Percentiles rank a stretch among this genome's conserved stretches.
Evolutionary conservation across 2,329 filamentous ascomycete species (phyloP).

Genomic region (Arthrobotrys conoides): DNA sequence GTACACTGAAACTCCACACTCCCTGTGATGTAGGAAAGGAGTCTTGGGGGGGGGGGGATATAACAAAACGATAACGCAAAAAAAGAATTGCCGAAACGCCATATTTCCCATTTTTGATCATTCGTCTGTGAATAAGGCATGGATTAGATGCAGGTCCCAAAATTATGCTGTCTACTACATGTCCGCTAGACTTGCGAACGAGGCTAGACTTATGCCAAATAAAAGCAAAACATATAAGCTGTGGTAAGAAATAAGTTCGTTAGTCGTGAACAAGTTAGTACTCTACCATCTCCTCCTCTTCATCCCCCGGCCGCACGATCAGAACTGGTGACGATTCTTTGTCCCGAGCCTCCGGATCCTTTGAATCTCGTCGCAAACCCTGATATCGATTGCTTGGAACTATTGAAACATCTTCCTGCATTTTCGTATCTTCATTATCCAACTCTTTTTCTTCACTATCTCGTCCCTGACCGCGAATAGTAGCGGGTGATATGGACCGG

Average conservation of each 20-base stretch:
- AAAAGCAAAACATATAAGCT: background rate
- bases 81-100: slow-evolving; percentile 7
- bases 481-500: slow-evolving; percentile 25
- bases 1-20: slow-evolving; percentile 8
- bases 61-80: background rate
- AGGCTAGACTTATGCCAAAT: background rate
- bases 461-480: background rate
- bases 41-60: too few relatives aligned
- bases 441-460: slow-evolving; percentile 9
- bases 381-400: slow-evolving; percentile 1
- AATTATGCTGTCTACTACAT: background rate
- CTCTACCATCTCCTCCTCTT: slow-evolving; percentile 60
- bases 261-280: slow-evolving; percentile 39
- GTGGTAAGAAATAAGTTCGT: slow-evolving; percentile 8
- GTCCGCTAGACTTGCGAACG: background rate
- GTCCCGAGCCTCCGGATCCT: slow-evolving; percentile 17
- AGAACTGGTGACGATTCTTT: slow-evolving; percentile 34
- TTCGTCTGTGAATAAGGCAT: background rate
- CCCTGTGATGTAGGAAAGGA: background rate
- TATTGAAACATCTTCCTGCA: slow-evolving; percentile 2
- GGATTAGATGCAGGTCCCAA: background rate
- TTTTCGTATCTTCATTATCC: slow-evolving; percentile 34
- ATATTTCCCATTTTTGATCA: slow-evolving; percentile 12
- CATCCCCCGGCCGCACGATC: slow-evolving; percentile 31
- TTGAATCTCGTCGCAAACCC: slow-evolving; percentile 25